Percentiles rank a stretch among this genome's conserved stretches.
phyloP scores from a whole-genome alignment of 2,329 filamentous ascomycete species.

The Polytolypa hystricis region DNA sequence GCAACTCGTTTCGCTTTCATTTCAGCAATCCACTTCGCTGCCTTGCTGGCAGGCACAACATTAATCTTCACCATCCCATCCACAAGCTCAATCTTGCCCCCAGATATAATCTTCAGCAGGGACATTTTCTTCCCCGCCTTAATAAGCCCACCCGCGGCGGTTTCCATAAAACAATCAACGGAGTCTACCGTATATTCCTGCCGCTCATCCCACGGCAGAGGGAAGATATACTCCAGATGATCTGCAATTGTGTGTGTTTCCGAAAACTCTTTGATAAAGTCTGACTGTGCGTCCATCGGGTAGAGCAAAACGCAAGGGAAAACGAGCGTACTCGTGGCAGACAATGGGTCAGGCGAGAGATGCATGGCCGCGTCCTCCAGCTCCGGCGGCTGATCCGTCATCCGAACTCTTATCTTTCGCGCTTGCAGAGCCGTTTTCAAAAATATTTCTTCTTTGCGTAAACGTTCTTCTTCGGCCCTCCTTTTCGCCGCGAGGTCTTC shows the following conservation, averaged over 20 bases:
- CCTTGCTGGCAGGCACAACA: conserved; percentile 62
- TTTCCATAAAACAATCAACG: conserved; percentile 89
- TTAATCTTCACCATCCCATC: conserved; percentile 77
- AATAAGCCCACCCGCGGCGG: conserved; percentile 62
- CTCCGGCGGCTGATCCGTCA: conserved; percentile 63
- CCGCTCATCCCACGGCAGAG: conserved; percentile 70
- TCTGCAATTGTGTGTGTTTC: conserved; percentile 66
- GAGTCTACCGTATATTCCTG: conserved; percentile 52
- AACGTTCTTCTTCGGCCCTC: conserved; percentile 34
- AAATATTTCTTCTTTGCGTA: conserved; percentile 46
- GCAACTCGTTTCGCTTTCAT: conserved; percentile 62
- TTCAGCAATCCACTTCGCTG: conserved; percentile 66
- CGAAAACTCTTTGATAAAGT: conserved; percentile 79
- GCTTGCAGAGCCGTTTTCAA: conserved; percentile 56
- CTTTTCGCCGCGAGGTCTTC: conserved; percentile 47
- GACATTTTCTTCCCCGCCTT: conserved; percentile 81
- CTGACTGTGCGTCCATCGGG: conserved; percentile 66
- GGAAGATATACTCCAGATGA: conserved; percentile 77
- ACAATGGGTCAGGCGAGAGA: conserved; percentile 60
- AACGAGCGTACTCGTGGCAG: conserved; percentile 57
- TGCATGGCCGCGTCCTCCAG: conserved; percentile 71
- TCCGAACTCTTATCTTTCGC: conserved; percentile 57
- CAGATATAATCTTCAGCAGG: conserved; percentile 61
- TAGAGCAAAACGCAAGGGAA: conserved; percentile 82
- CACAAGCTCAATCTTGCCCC: conserved; percentile 73